Base-by-base conservation (phyloP, 2,329 filamentous ascomycete genomes). In the Aureobasidium pullulans region DNA sequence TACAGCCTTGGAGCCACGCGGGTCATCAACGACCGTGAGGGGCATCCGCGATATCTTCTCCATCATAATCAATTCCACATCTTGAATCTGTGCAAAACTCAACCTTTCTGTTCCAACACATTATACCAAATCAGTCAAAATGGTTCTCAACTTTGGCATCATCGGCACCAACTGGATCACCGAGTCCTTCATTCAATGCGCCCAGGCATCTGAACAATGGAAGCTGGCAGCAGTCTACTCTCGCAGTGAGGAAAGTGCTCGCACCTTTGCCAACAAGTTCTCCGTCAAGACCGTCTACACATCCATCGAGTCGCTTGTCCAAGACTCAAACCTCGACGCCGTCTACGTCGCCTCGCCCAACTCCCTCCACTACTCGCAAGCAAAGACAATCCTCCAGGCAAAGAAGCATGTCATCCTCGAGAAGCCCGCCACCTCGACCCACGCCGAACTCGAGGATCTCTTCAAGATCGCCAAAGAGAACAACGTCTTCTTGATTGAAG, bases 81-180 rank as follows among this genome's bases (percentile, higher is more conserved):
- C 15, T 31, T 19, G 23, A 16, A 29, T 31, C 43, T 47, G 31
- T 36, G 23, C 39, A 11, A 42, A 23, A 16, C 13, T 4, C 8
- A 29, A 11, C 16, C 32, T 29, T 31, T 28, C 9, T 3, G 11
- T n/a, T 1, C 13, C 3, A 6, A 40, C 13, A 5, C 8, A 29
- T 19, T n/a, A 11, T 13, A 42, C 32, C 15, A 39, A 6, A 44
- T 28, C 39, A 8, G 16, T 19, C 16, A 57, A 19, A 19, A 57
- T 57, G 54, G 54, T 67, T 62, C 71, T 79, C 66, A 74, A 70
- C 49, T 77, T 78, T 66, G 77, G 70, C 57, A 73, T 74, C 60
- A 76, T 79, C 60, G 77, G 77, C 64, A 75, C 74, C 19, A 71
- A 69, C 66, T 80, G 77, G 77, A 80, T 80, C 66, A 79, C 77